These are phyloP conservation scores for Podaxis pistillaris DNA, from an alignment of 768 basidiomycete genomes.

Conservation along the genomic window DNA sequence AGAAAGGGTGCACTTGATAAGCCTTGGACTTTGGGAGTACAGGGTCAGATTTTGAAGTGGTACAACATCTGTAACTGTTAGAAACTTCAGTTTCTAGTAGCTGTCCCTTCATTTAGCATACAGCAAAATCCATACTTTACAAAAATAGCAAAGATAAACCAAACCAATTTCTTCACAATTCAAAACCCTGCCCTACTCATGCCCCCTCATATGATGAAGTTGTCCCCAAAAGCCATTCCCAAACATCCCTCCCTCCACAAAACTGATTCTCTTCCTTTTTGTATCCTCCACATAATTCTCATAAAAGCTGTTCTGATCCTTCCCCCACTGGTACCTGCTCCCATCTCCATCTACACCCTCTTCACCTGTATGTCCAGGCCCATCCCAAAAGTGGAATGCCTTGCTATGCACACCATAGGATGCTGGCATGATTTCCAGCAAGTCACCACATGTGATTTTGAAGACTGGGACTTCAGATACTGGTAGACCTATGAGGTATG, in stretches of 20 bases:
- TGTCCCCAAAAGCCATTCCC: background rate
- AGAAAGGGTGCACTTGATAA: too few species aligned
- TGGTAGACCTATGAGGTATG: conserved; percentile 90
- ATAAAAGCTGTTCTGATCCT: conserved; percentile 79
- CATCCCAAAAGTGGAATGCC: conserved; percentile 92
- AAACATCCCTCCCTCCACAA: conserved; percentile 18
- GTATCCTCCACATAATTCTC: conserved; percentile 86
- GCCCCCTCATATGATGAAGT: background rate
- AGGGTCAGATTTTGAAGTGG: too few species aligned
- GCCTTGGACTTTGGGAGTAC: too few species aligned
- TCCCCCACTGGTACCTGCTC: conserved; percentile 25
- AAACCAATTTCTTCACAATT: too few species aligned
- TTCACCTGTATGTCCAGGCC: conserved; percentile 61
- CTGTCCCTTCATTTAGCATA: too few species aligned
- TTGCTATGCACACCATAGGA: conserved; percentile 89
- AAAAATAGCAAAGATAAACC: too few species aligned
- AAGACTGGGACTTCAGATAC: conserved; percentile 97
- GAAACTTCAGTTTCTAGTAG: too few species aligned
- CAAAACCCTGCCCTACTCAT: background rate
- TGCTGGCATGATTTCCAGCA: conserved; percentile 90
- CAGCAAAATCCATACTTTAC: too few species aligned
- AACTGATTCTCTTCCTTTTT: conserved; percentile 52
- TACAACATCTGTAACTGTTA: too few species aligned
- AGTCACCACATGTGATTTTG: conserved; percentile 92
- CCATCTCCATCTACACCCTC: conserved; percentile 27